Base-by-base conservation (phyloP, 225 moss, liverwort and hornwort genomes). In the Climacium dendroides region DNA sequence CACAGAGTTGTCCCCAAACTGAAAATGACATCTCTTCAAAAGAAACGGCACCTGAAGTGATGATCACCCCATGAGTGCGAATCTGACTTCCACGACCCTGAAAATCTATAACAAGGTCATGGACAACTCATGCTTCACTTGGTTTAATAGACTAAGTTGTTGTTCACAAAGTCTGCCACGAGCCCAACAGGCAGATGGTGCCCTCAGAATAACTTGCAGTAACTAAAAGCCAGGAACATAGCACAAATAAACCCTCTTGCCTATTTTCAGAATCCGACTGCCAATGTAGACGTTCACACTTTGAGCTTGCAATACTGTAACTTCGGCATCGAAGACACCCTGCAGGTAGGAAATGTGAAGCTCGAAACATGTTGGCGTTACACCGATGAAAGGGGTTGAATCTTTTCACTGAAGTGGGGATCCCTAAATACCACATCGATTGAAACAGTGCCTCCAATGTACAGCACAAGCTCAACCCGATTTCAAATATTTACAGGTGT, bases 401-500 rank as follows among this genome's bases (percentile, higher is more conserved):
- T 84, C 70, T 63, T n/a, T 78, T 13, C 47, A 88, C 82, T 69
- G 29, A 90, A 75, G 85, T 71, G 25, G 85, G 82, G 78, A 22
- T 73, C 78, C 72, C 50, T 67, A 86, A 65, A 53, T 86, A 88
- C 83, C 82, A 59, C 64, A 86, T 83, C 73, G 73, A 79, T 83
- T 35, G 69, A 59, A 43, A 83, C 89, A 89, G 89, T 47, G 87
- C 88, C 60, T 85, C 85, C 85, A 66, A 83, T 58, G 78, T n/a
- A 87, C 85, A 89, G 85, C 87, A 91, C 88, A 83, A 82, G 84
- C 83, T 89, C 89, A 82, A 88, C 85, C 65, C 90, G 85, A 71
- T 87, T 81, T 81, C 85, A 89, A 74, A 77, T 92, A 92, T 92
- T 37, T 92, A 92, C 92, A 92, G 75, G 75, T 57, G 63, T 60